Base-by-base conservation (phyloP, 805 yeast species). In the Saccharomycopsis sp. region DNA sequence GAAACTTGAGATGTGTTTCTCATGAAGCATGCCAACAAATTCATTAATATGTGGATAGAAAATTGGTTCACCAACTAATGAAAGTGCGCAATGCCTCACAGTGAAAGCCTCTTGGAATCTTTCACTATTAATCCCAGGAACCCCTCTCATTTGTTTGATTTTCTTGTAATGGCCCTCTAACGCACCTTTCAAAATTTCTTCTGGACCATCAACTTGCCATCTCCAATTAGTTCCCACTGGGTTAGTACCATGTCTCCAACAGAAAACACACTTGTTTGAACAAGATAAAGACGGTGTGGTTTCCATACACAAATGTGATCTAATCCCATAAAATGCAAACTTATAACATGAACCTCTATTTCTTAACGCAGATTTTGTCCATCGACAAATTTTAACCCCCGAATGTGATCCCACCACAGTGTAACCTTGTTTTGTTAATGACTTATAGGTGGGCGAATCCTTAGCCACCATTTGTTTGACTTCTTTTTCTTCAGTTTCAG, bases 241-340 rank as follows among this genome's bases (percentile, higher is more conserved):
- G 58, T 88, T 89, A 2, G 96, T 88, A 40, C 97, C 97, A 62
- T 88, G 97, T 60, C 97, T 75, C 97, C 97, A 88, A 65, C 97
- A 88, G 59, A 88, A 88, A 3, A 89, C 96, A 72, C 97, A 88
- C 61, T 88, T 88, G 59, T 88, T 88, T 4, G 96, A 86, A 62
- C 97, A 88, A 5, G 96, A 90, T 48, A 88, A 68, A 1, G 95
- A 82, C 1, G 97, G 97, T 0, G 97, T 88, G 2, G 96, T 78
- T 60, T 88, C 97, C 97, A 88, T 88, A 64, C 97, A 88, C 45
- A 90, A 67, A 64, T 90, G 96, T 2, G 94, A 83, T 50, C 74
- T 77, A 55, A 88, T 88, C 20, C 96, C 96, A 60, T 89, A 88
- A 56, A 88, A 82, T 7, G 96, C 95, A 64, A 75, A 86, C 60